phyloP scores from a whole-genome alignment of 768 basidiomycete genomes.

The Kwoniella dejecticola region DNA sequence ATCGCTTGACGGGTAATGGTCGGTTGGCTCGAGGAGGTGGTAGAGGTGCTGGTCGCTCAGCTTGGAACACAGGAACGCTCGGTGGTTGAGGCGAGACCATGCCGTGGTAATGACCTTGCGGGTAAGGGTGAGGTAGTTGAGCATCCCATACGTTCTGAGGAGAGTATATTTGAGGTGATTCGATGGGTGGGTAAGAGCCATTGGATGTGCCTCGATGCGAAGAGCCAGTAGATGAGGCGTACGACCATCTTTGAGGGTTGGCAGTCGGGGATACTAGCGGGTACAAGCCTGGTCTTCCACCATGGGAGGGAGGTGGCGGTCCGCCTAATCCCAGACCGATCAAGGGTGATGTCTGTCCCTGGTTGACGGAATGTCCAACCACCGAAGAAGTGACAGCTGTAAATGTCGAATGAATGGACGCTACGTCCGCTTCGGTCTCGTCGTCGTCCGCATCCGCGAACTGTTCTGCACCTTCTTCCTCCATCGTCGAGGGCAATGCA shows the following conservation, averaged over 20 bases:
- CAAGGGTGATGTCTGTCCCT: slow-evolving; percentile 26
- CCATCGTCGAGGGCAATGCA: slow-evolving; percentile 20
- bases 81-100: slow-evolving; percentile 1
- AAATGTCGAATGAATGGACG: slow-evolving; percentile 45
- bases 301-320: slow-evolving; percentile 38
- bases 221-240: slow-evolving; percentile 45
- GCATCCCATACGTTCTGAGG: slow-evolving; percentile 26
- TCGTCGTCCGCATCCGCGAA: slow-evolving; percentile 58
- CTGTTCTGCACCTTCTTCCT: slow-evolving; percentile 47
- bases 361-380: not conserved
- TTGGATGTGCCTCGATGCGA: slow-evolving; percentile 41
- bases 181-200: slow-evolving; percentile 33
- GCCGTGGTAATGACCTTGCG: not conserved
- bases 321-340: slow-evolving; percentile 51
- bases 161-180: slow-evolving; percentile 28
- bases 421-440: slow-evolving; percentile 50
- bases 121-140: slow-evolving; percentile 10
- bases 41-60: slow-evolving; percentile 28
- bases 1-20: slow-evolving; percentile 17
- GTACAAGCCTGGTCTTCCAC: slow-evolving; percentile 41
- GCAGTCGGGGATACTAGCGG: slow-evolving; percentile 28
- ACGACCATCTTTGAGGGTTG: slow-evolving; percentile 45
- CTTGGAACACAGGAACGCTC: slow-evolving; percentile 23
- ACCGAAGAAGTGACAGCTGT: slow-evolving; percentile 19
- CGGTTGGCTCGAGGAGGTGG: slow-evolving; percentile 34